Percentiles rank a stretch among this genome's conserved stretches.
Conservation (phyloP, 2,329 filamentous ascomycete species). For the Beauveria bassiana region DNA sequence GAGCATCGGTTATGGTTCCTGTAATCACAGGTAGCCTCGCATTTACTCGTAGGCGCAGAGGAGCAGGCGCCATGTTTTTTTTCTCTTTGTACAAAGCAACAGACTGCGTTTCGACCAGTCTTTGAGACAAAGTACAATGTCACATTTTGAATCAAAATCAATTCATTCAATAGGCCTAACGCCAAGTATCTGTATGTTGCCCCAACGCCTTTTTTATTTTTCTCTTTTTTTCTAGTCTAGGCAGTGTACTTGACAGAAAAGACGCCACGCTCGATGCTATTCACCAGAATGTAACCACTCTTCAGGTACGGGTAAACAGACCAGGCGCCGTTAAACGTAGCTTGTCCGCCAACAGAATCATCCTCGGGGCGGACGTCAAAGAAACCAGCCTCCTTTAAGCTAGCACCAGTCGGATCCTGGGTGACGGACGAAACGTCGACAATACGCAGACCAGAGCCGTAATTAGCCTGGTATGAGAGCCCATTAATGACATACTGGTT, state of each 20-base stretch:
- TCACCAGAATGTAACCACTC: slow-evolving; percentile 41
- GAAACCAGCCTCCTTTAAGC: slow-evolving; percentile 39
- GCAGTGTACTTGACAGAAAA: slow-evolving; percentile 35
- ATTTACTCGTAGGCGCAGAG: too few relatives aligned
- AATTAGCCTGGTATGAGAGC: slow-evolving; percentile 42
- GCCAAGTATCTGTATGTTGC: neutral
- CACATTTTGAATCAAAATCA: too few relatives aligned
- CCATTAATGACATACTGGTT: slow-evolving; percentile 41
- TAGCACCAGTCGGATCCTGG: slow-evolving; percentile 34
- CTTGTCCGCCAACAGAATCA: slow-evolving; percentile 30
- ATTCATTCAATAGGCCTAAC: too few relatives aligned
- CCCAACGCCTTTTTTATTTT: neutral
- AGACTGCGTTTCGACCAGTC: too few relatives aligned
- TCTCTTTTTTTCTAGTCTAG: neutral
- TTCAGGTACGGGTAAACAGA: slow-evolving; percentile 41
- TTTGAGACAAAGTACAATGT: too few relatives aligned
- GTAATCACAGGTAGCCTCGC: too few relatives aligned
- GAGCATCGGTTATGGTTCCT: too few relatives aligned
- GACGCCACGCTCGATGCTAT: slow-evolving; percentile 44
- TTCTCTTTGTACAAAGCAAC: too few relatives aligned
- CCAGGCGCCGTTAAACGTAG: slow-evolving; percentile 39
- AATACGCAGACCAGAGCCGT: slow-evolving; percentile 39
- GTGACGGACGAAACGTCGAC: slow-evolving; percentile 29
- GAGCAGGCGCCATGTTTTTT: too few relatives aligned
- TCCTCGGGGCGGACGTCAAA: slow-evolving; percentile 46